These are phyloP conservation scores for Triticum aestivum DNA, from an alignment of 176 grass and related monocot species.

Conservation along the genomic window DNA sequence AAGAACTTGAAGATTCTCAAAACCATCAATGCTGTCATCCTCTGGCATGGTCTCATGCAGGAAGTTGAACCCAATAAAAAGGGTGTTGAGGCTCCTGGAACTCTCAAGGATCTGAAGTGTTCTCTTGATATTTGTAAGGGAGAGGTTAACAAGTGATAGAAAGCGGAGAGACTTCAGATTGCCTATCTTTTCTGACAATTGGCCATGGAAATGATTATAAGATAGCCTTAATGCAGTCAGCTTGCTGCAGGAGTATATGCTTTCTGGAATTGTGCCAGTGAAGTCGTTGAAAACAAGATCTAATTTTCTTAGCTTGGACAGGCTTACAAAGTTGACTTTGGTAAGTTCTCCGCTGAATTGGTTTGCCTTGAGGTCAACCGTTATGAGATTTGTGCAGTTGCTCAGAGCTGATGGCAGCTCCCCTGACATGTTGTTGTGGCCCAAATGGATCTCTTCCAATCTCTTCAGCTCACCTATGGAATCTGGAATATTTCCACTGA, in stretches of 20 bases:
- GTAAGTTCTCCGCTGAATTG: conserved; percentile 14
- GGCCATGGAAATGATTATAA: background rate
- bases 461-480: conserved; percentile 28
- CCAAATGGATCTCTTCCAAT: conserved; percentile 16
- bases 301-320: background rate
- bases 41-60: conserved; percentile 18
- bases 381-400: conserved; percentile 29
- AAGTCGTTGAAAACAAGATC: conserved; percentile 29
- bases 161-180: conserved; percentile 19
- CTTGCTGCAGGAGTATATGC: conserved; percentile 43
- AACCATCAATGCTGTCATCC: conserved; percentile 4
- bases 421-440: conserved; percentile 25
- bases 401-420: conserved; percentile 14
- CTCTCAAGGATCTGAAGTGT: conserved; percentile 22
- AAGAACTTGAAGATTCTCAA: conserved; percentile 33
- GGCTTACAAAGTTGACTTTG: conserved; percentile 23
- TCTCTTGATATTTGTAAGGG: conserved; percentile 27
- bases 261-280: conserved; percentile 31
- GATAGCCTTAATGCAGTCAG: conserved; percentile 30
- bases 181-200: conserved; percentile 11
- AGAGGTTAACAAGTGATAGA: conserved; percentile 14
- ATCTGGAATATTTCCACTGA: background rate
- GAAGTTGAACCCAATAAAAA: background rate
- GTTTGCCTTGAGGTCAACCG: conserved; percentile 5
- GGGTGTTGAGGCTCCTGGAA: background rate